Evolutionary conservation across 2,329 filamentous ascomycete genomes (phyloP).

Genomic region (Arachnopeziza araneosa): DNA sequence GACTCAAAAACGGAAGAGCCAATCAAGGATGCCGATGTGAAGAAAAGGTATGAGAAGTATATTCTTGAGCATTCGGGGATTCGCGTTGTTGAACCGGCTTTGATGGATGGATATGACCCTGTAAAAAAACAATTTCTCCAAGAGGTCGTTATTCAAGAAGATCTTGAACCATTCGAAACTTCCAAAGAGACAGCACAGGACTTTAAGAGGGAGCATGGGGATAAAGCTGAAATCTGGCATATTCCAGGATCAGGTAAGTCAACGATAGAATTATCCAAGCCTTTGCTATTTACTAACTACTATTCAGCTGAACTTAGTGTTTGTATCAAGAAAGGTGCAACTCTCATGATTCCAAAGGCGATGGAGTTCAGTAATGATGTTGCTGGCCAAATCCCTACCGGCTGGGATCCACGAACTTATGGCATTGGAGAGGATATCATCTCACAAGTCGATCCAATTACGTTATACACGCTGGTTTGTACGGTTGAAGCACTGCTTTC

Average conservation of each 20-base stretch:
- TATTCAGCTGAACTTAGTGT: too few species aligned
- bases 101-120: conserved; percentile 81
- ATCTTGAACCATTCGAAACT: conserved; percentile 88
- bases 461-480: conserved; percentile 85
- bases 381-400: conserved; percentile 89
- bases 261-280: too few species aligned
- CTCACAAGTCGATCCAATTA: conserved; percentile 88
- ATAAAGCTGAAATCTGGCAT: conserved; percentile 93
- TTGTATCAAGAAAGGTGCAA: conserved; percentile 93
- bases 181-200: conserved; percentile 93
- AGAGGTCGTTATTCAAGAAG: conserved; percentile 91
- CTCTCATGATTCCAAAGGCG: conserved; percentile 89
- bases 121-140: conserved; percentile 96
- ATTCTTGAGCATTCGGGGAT: conserved; percentile 95
- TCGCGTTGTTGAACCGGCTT: conserved; percentile 47
- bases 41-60: conserved; percentile 89
- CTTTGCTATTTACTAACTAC: too few species aligned
- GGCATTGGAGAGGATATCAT: conserved; percentile 96
- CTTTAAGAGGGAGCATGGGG: conserved; percentile 90
- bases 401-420: conserved; percentile 91
- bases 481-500: conserved; percentile 84
- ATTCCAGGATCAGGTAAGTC: conserved; percentile 78
- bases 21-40: conserved; percentile 93
- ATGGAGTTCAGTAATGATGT: conserved; percentile 91
- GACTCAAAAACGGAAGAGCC: conserved; percentile 88